phyloP scores from a whole-genome alignment of 1,139 yeast species.

The Pneumocystis sp. region DNA sequence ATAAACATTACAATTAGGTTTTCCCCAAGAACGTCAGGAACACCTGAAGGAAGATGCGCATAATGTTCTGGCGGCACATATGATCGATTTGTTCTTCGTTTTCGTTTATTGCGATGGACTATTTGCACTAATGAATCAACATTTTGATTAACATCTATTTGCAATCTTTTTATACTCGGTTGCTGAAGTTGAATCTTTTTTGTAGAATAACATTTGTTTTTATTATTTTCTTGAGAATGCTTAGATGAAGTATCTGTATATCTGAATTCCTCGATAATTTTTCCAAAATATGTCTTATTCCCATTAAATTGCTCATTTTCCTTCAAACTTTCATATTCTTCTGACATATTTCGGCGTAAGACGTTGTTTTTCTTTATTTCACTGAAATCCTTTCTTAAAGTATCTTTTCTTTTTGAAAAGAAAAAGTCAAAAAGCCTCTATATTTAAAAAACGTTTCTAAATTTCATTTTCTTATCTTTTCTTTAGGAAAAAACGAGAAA shows the following conservation, averaged over 20 bases:
- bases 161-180: not conserved
- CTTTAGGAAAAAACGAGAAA: no score
- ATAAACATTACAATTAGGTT: constrained; percentile 37
- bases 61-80: constrained; percentile 20
- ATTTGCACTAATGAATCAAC: not conserved
- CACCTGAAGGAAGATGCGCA: constrained; percentile 18
- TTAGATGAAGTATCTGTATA: not conserved
- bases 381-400: no score
- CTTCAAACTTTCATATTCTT: not conserved
- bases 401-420: no score
- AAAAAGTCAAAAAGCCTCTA: no score
- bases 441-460: no score
- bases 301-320: not conserved
- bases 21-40: constrained; percentile 27
- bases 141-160: not conserved
- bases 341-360: not conserved
- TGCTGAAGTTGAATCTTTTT: not conserved
- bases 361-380: no score
- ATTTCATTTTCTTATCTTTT: no score
- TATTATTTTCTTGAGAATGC: not conserved
- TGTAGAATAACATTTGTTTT: not conserved
- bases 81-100: constrained; percentile 9
- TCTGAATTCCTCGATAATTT: not conserved
- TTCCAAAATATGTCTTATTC: not conserved
- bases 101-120: not conserved